Evolutionary conservation across 306 rosid genomes (phyloP).

Genomic region (Cucurbita ficifolia): DNA sequence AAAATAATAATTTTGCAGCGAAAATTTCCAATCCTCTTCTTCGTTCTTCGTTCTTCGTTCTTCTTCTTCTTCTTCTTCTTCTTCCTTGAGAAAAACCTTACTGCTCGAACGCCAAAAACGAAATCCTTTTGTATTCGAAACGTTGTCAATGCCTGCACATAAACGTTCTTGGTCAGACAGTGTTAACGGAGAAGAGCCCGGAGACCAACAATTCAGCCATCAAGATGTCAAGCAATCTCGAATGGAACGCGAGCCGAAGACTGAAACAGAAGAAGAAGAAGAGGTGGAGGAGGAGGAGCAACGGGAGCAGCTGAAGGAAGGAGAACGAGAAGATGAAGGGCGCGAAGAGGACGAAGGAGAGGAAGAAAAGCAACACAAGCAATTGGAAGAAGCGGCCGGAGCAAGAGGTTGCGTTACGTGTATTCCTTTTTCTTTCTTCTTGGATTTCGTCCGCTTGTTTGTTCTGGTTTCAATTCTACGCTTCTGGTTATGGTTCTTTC

Average conservation of each 20-base stretch:
- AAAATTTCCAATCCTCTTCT: conserved; percentile 20
- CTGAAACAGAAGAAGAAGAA: conserved; percentile 9
- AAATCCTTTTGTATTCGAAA: not conserved
- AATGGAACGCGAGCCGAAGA: conserved; percentile 14
- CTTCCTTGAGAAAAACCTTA: conserved; percentile 2
- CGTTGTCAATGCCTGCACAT: conserved; percentile 78
- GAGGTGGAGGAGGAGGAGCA: not conserved
- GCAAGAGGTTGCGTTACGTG: conserved; percentile 45
- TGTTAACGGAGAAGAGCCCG: conserved; percentile 32
- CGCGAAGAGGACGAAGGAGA: conserved; percentile 10
- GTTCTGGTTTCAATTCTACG: conserved; percentile 5
- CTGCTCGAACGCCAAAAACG: not conserved
- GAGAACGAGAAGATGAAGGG: not conserved
- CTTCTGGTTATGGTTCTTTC: conserved; percentile 20
- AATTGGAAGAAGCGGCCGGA: conserved; percentile 8
- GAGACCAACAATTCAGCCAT: conserved; percentile 12
- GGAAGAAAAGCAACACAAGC: not conserved
- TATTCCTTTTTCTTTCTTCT: not conserved
- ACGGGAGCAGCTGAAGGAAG: not conserved
- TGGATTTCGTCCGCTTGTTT: not conserved
- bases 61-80: not conserved
- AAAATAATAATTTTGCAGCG: conserved; percentile 2
- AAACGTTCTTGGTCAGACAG: conserved; percentile 51
- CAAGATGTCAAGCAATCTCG: conserved; percentile 48
- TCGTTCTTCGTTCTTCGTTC: not conserved